These are phyloP conservation scores for Dactylis glomerata DNA, from an alignment of 176 grass and related monocot species.

Conservation along the genomic window DNA sequence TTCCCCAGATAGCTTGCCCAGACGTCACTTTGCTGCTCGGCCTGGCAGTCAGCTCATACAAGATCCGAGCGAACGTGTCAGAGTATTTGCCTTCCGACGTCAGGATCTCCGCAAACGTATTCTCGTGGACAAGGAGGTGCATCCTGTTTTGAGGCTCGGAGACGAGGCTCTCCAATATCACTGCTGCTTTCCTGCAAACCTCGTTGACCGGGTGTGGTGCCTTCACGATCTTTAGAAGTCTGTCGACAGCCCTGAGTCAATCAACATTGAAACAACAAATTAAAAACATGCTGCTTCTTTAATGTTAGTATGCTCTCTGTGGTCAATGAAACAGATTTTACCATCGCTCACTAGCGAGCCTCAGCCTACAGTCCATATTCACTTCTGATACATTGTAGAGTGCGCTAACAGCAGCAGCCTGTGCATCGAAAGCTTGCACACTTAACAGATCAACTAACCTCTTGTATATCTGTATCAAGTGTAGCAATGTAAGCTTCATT, in stretches of 20 bases:
- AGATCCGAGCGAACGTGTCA: constrained; percentile 86
- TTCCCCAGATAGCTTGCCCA: constrained; percentile 86
- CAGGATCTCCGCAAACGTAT: constrained; percentile 86
- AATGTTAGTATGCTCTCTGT: not conserved
- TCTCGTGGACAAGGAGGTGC: constrained; percentile 86
- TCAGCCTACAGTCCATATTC: constrained; percentile 88
- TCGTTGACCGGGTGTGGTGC: constrained; percentile 73
- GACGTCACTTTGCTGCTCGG: constrained; percentile 76
- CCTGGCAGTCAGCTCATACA: constrained; percentile 82
- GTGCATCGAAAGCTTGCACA: constrained; percentile 84
- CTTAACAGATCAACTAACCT: constrained; percentile 90
- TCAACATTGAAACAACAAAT: not conserved
- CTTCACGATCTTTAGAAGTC: constrained; percentile 86
- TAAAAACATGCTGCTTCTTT: not conserved
- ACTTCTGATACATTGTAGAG: constrained; percentile 97
- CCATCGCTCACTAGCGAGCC: constrained; percentile 92
- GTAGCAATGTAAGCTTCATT: constrained; percentile 25
- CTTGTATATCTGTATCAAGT: constrained; percentile 68
- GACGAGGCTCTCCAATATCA: constrained; percentile 90
- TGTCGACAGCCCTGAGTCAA: constrained; percentile 86
- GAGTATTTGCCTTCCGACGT: constrained; percentile 79
- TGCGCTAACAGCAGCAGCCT: constrained; percentile 86
- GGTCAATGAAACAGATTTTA: constrained; percentile 30
- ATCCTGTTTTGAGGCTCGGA: constrained; percentile 86
- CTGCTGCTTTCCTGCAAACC: constrained; percentile 82